Conservation (phyloP, 108 stramenopile species). For the Schizochytrium sp. region DNA sequence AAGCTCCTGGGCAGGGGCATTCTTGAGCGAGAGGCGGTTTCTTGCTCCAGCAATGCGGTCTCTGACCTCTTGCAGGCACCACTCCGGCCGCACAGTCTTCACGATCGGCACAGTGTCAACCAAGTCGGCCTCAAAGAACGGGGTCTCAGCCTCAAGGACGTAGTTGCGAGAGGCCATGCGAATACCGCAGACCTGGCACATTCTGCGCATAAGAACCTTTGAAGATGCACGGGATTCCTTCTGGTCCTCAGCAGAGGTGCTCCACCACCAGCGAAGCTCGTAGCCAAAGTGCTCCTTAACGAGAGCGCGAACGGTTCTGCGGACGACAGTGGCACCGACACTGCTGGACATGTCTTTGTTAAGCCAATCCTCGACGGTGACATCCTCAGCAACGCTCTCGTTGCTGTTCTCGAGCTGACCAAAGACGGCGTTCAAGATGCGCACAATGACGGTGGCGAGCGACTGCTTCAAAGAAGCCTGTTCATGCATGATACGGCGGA, state of each 20-base stretch:
- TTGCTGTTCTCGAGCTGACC: not conserved
- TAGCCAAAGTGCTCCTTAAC: constrained; percentile 4
- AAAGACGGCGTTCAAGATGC: not conserved
- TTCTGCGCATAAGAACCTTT: constrained; percentile 23
- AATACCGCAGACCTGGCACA: constrained; percentile 74
- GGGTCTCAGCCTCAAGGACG: constrained; percentile 78
- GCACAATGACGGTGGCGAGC: not conserved
- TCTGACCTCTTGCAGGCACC: constrained; percentile 83
- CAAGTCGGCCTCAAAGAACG: constrained; percentile 83
- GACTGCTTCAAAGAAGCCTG: not conserved
- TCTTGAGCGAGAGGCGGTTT: constrained; percentile 78
- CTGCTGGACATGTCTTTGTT: too few relatives aligned
- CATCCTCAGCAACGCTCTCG: not conserved
- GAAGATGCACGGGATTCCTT: not conserved
- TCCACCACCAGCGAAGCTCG: constrained; percentile 22
- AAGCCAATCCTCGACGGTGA: not conserved
- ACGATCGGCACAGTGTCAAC: constrained; percentile 88
- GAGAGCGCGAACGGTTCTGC: not conserved
- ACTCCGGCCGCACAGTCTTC: constrained; percentile 85
- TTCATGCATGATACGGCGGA: constrained; percentile 27
- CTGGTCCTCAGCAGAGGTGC: constrained; percentile 67
- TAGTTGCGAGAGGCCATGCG: constrained; percentile 68
- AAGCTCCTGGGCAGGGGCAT: constrained; percentile 68
- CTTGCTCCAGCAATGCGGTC: constrained; percentile 75
- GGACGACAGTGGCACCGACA: not conserved